Base-by-base conservation (phyloP, 139 green algal genomes). In the Axilococcus clingmanii region DNA sequence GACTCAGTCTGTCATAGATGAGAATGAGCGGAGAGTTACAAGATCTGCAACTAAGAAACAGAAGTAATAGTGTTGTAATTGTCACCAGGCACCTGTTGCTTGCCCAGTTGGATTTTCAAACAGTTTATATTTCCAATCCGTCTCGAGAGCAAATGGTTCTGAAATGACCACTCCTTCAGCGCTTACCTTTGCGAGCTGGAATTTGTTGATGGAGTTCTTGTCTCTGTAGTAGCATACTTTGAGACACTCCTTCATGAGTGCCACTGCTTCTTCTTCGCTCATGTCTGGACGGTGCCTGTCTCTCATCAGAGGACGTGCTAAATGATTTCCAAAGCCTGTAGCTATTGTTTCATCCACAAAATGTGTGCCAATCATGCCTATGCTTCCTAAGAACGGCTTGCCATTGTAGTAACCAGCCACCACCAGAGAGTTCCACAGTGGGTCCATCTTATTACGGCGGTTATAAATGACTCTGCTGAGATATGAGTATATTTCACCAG, bases 391-490 rank as follows among this genome's bases (percentile, higher is more conserved):
- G 70, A 96, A 96, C 23, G 72, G 55, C 49, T 67, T 59, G 29
- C 75, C 78, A n/a, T 59, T 48, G 2, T 33, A 30, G 33, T 85
- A 40, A 16, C 91, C 92, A 9, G 61, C 88, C 11, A 99, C 69
- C 2, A 99, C 74, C 5, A 99, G 55, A 23, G 68, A 83, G 73
- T 99, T 99, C 91, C 91, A 99, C 27, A 99, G 71, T 7, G 91
- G 91, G 59, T 97, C 82, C 7, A 96, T 73, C 68, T 90, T 87
- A 66, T 77, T 82, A 22, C 81, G 57, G 5, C 79, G 62, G 75
- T 98, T 97, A 79, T 99, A 99, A 62, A 99, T 78, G 6, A 99
- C 91, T 2, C 91, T 68, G 16, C 46, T 79, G 17, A 99, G 72
- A 77, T 97, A 98, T 4, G 73, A 53, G 68, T 89, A 79, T 6